Percentiles rank a stretch among this genome's conserved stretches.
phyloP scores from a whole-genome alignment of 2,329 filamentous ascomycete genomes.

The Penicillium fuscoglaucum region DNA sequence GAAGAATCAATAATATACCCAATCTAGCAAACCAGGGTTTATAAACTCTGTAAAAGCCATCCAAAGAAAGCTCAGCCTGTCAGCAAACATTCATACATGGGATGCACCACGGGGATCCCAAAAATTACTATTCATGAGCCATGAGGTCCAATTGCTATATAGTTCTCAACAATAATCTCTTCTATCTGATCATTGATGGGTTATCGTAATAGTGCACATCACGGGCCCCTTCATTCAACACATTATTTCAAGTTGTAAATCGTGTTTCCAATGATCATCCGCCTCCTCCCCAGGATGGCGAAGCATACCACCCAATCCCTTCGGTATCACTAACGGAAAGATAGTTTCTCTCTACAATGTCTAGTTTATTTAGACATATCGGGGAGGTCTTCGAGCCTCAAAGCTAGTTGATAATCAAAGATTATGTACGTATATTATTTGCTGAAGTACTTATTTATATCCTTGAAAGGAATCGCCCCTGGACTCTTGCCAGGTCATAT shows the following conservation, averaged over 20 bases:
- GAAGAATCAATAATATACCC: too few relatives aligned
- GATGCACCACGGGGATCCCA: too few relatives aligned
- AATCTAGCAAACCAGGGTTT: too few relatives aligned
- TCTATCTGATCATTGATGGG: background rate
- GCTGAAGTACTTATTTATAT: background rate
- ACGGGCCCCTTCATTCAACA: background rate
- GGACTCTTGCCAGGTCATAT: slow-evolving; percentile 18
- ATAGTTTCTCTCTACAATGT: too few relatives aligned
- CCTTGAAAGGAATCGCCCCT: background rate
- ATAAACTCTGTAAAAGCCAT: too few relatives aligned
- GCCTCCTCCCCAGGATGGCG: background rate
- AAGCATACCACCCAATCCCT: background rate
- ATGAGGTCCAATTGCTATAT: too few relatives aligned
- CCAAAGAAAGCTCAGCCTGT: too few relatives aligned
- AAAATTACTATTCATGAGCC: too few relatives aligned
- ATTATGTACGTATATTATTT: background rate
- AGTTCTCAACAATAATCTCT: too few relatives aligned
- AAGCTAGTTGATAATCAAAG: background rate
- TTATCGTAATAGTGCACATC: background rate
- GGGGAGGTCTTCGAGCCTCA: background rate
- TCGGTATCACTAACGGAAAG: background rate
- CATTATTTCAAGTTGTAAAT: background rate
- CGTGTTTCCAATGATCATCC: background rate
- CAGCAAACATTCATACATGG: too few relatives aligned
- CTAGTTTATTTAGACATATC: background rate